Evolutionary conservation across 1,139 yeast genomes (phyloP), one percentile per base, ranked within the genome.

Genomic region (Geotrichum bryndzae): DNA sequence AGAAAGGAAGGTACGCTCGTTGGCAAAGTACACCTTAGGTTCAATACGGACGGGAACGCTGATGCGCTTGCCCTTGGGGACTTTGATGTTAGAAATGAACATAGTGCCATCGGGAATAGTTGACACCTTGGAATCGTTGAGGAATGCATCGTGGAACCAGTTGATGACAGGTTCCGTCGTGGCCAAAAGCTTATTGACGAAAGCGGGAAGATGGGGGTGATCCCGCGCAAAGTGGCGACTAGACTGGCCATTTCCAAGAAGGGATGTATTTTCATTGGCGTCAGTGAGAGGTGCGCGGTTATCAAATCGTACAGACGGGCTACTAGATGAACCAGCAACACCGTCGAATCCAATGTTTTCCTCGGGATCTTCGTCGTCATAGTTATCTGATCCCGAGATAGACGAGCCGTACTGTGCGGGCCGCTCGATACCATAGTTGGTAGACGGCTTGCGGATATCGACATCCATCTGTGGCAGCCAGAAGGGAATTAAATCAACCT

Each of bases 381-480:
- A 76, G 61, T 76, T 80, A 25, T 74, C 74, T 10, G 72, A 73
- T 29, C 73, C 76, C 5, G 74, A 68, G 1, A 68, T 64, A 1
- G 74, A 68, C 8, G 72, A 65, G 25, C 76, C 84, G 63, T 79
- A 70, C 65, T 80, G 83, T 55, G 79, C 79, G 25, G 86, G 85
- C 41, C 86, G 77, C 64, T 77, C 79, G 62, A 83, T 82, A 68
- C 96, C 96, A 69, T 83, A 84, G 66, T 82, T 84, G 51, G 83
- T 77, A 66, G 86, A 84, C 45, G 97, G 97, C 74, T 94, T 94
- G 73, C 96, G 86, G 68, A 94, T 94, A 73, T 94, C 99, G 59
- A 87, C 87, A 68, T 85, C 90, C 99, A 94, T 94, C 77, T 94
- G 99, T n/a, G 98, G 97, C 68, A 87, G 80, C 99, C 99, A 94